phyloP scores from a whole-genome alignment of 2,329 filamentous ascomycete species.

The Hymenoscyphus repandus region DNA sequence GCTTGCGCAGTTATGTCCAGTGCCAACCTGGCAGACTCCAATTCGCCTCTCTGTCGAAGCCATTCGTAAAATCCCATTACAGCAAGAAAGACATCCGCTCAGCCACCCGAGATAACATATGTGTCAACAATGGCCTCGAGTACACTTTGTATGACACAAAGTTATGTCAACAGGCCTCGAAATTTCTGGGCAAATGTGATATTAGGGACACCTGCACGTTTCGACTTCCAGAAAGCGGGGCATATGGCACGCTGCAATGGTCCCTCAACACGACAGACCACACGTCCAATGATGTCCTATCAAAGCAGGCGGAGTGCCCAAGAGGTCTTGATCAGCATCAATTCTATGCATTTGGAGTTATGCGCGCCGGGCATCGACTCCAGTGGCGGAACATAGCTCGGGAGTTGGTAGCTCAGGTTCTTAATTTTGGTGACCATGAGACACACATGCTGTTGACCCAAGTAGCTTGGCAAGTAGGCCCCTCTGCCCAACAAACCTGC shows the following conservation, averaged over 20 bases:
- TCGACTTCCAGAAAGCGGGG: slow-evolving; percentile 27
- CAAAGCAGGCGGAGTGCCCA: slow-evolving; percentile 44
- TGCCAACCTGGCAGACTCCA: no score
- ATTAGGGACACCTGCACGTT: slow-evolving; percentile 36
- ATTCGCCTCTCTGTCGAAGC: no score
- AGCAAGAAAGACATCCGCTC: no score
- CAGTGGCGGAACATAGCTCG: slow-evolving; percentile 52
- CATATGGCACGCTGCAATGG: slow-evolving; percentile 19
- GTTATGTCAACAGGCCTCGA: slow-evolving; percentile 11
- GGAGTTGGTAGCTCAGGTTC: slow-evolving; percentile 40
- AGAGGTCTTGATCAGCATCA: slow-evolving; percentile 44
- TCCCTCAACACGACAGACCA: slow-evolving; percentile 17
- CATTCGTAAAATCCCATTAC: no score
- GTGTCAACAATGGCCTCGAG: not conserved
- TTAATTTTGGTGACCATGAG: slow-evolving; percentile 47
- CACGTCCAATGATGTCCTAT: slow-evolving; percentile 47
- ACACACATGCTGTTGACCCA: slow-evolving; percentile 45
- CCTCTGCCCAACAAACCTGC: slow-evolving; percentile 13
- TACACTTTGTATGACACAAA: not conserved
- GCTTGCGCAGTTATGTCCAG: no score
- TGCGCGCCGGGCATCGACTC: slow-evolving; percentile 43
- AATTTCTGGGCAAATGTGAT: slow-evolving; percentile 14
- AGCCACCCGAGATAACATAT: no score
- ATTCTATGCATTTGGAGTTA: slow-evolving; percentile 43
- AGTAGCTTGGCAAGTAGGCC: slow-evolving; percentile 42